These are phyloP conservation scores for Silene vulgaris DNA, from an alignment of 179 eudicot species.

Conservation along the genomic window DNA sequence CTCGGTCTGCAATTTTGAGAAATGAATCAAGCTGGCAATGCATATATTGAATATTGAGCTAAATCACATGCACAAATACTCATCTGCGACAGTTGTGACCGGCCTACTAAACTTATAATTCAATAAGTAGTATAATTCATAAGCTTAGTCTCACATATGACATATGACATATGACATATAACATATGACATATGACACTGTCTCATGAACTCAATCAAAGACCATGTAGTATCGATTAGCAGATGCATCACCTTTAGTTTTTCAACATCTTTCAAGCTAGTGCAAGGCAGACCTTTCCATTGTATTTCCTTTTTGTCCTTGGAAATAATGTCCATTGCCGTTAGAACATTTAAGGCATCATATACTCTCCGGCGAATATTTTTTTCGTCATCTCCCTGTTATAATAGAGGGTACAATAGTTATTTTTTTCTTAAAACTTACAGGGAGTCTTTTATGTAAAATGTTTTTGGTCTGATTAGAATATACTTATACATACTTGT, in stretches of 20 bases:
- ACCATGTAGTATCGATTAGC: not conserved
- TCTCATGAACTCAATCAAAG: not conserved
- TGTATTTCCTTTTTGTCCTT: conserved; percentile 92
- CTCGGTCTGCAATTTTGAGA: conserved; percentile 44
- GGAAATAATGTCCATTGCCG: conserved; percentile 94
- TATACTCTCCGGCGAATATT: conserved; percentile 90
- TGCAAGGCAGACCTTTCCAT: conserved; percentile 86
- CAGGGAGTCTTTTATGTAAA: not conserved
- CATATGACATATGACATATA: too few relatives aligned
- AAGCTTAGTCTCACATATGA: not conserved
- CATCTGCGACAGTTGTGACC: not conserved
- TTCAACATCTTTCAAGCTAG: conserved; percentile 67
- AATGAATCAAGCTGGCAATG: conserved; percentile 10
- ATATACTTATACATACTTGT: conserved; percentile 34
- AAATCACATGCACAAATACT: not conserved
- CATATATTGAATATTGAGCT: not conserved
- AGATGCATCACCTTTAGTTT: conserved; percentile 54
- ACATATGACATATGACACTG: not conserved
- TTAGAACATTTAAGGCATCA: conserved; percentile 87
- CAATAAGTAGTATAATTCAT: not conserved
- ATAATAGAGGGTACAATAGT: not conserved
- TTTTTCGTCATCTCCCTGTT: conserved; percentile 74
- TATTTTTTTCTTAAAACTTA: conserved; percentile 1
- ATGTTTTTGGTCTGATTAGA: conserved; percentile 5
- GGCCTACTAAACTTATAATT: not conserved